Evolutionary conservation across 108 stramenopile species (phyloP), one percentile per base, ranked within the genome.

Genomic region (Fragilariopsis cylindrus): DNA sequence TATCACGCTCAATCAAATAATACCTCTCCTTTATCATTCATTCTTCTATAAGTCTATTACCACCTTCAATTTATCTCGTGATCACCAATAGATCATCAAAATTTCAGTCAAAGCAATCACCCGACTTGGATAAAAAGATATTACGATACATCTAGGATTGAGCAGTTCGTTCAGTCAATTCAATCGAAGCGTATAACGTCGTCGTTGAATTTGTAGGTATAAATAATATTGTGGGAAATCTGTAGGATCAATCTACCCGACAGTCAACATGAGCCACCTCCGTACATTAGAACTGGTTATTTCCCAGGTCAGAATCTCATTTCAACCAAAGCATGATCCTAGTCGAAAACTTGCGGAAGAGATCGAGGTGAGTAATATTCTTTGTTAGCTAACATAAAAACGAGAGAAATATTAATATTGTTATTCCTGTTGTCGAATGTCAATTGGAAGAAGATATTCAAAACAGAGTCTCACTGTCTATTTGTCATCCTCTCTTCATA

Each of bases 361-460:
- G 71, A 76, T 76, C 40, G 76, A 76, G 76, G 76, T 76, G 65
- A 45, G 77, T 30, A 41, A 71, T 39, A 42, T 53, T 53, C 11
- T 53, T 53, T 53, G 11, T 13, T 53, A 53, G 52, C 1, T 53
- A 53, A 15, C 52, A 11, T 11, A 53, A 13, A 53, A 53, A 30
- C 30, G 30, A 30, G 30, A 30, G 30, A 30, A 30, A 30, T 30
- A 1, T 30, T 30, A 1, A 1, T 30, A 30, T 30, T 1, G 30
- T 30, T 30, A 1, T 1, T 30, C 30, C 30, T 30, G 30, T 30
- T 30, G 30, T 30, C 30, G 30, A 30, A 30, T 30, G 1, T 30
- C 1, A 30, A 30, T 30, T 30, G 30, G 30, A 30, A 30, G 30
- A 30, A 30, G 30, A 30, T 30, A 30, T 30, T 30, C 30, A 30